phyloP scores from a whole-genome alignment of 768 basidiomycete genomes.

The Lactarius vividus region DNA sequence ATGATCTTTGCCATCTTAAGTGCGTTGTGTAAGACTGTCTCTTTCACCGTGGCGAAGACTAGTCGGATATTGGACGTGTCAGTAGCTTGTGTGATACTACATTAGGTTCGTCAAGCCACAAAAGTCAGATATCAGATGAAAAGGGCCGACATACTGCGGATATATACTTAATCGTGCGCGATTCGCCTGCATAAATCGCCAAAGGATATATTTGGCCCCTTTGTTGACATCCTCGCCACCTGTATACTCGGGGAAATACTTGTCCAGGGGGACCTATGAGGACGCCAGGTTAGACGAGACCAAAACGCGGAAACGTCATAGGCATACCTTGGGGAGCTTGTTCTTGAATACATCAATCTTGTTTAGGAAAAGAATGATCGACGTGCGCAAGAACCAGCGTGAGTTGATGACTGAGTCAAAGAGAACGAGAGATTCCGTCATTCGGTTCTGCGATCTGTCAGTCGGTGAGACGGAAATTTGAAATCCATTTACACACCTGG shows the following conservation, averaged over 20 bases:
- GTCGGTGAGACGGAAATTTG: background rate
- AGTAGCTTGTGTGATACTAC: conserved; percentile 77
- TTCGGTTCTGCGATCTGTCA: conserved; percentile 54
- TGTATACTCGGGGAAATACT: conserved; percentile 85
- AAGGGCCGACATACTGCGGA: conserved; percentile 58
- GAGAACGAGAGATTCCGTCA: conserved; percentile 70
- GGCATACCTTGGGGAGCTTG: conserved; percentile 55
- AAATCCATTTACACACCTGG: conserved; percentile 44
- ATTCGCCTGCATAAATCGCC: conserved; percentile 93
- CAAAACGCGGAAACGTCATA: no score
- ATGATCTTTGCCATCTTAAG: conserved; percentile 82
- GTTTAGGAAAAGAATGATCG: conserved; percentile 66
- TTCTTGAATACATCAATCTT: conserved; percentile 77
- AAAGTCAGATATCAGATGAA: background rate
- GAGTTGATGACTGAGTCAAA: conserved; percentile 81
- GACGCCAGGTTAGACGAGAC: background rate
- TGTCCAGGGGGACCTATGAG: conserved; percentile 62
- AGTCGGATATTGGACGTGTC: conserved; percentile 81
- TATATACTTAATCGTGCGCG: conserved; percentile 83
- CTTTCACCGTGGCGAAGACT: conserved; percentile 88
- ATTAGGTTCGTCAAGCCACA: no score
- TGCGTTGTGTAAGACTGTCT: conserved; percentile 89
- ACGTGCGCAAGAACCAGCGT: conserved; percentile 68
- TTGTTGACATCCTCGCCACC: conserved; percentile 90
- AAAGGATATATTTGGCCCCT: conserved; percentile 90